These are phyloP conservation scores for Cyphellophora europaea DNA, from an alignment of 2,329 filamentous ascomycete genomes.

Conservation along the genomic window DNA sequence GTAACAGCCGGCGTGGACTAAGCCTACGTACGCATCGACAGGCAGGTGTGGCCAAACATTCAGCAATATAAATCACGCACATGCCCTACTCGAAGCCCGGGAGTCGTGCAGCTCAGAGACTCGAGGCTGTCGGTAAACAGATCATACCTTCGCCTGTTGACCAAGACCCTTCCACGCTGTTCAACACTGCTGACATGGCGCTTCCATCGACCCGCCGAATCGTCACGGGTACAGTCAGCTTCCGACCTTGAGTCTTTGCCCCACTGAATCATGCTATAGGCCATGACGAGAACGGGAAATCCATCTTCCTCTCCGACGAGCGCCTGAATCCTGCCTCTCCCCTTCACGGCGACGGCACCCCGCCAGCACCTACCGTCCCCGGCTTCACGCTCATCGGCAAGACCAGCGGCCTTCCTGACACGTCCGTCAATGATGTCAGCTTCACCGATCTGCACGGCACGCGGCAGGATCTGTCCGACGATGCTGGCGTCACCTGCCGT, in stretches of 20 bases:
- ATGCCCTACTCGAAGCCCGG: no score
- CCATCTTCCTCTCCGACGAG: slow-evolving; percentile 21
- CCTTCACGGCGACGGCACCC: slow-evolving; percentile 15
- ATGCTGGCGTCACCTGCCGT: slow-evolving; percentile 15
- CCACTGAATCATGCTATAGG: slow-evolving; percentile 6
- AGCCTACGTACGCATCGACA: no score
- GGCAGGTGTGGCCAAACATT: no score
- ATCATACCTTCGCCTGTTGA: no score
- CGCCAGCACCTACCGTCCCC: slow-evolving; percentile 15
- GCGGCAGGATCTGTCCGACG: slow-evolving; percentile 17
- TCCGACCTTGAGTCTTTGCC: background rate
- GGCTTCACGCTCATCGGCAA: slow-evolving; percentile 21
- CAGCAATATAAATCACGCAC: no score
- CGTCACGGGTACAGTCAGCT: slow-evolving; percentile 8
- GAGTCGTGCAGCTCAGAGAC: no score
- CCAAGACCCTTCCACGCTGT: no score
- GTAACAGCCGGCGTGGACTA: no score
- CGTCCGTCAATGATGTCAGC: slow-evolving; percentile 12
- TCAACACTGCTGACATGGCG: no score
- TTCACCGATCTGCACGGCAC: slow-evolving; percentile 21
- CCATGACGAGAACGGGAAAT: slow-evolving; percentile 20
- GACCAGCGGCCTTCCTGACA: slow-evolving; percentile 18
- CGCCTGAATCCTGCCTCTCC: slow-evolving; percentile 20
- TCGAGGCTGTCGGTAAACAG: no score
- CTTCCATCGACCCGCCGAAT: slow-evolving; percentile 9